These are phyloP conservation scores for Biscogniauxia sp. DNA, from an alignment of 2,329 filamentous ascomycete genomes.

Conservation along the genomic window DNA sequence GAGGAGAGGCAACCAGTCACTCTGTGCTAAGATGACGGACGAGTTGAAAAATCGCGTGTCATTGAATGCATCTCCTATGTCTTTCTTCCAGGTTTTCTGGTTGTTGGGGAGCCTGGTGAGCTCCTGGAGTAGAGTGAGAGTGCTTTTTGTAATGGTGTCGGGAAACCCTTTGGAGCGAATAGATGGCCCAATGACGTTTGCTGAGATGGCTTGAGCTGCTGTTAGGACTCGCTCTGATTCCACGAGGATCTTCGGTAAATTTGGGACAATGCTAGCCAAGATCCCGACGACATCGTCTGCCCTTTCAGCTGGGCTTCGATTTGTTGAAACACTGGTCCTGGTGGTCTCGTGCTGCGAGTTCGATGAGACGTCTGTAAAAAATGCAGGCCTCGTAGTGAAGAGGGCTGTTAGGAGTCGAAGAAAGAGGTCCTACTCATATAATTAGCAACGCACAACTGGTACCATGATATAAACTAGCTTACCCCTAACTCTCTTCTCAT, in stretches of 20 bases:
- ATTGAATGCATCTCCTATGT: slow-evolving; percentile 88
- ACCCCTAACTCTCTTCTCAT: slow-evolving; percentile 89
- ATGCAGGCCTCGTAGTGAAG: slow-evolving; percentile 83
- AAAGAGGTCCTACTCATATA: slow-evolving; percentile 70
- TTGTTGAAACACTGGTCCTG: slow-evolving; percentile 33
- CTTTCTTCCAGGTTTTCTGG: slow-evolving; percentile 90
- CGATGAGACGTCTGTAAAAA: slow-evolving; percentile 58
- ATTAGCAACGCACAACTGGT: slow-evolving; percentile 27
- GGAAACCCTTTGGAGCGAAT: slow-evolving; percentile 86
- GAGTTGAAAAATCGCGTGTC: slow-evolving; percentile 83
- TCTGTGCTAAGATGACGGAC: slow-evolving; percentile 60
- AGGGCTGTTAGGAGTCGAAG: slow-evolving; percentile 85
- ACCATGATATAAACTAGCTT: slow-evolving; percentile 37
- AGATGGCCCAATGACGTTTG: slow-evolving; percentile 76
- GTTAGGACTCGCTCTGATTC: slow-evolving; percentile 80
- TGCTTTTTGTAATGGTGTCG: slow-evolving; percentile 71
- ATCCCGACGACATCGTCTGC: slow-evolving; percentile 78
- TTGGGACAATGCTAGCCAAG: slow-evolving; percentile 74
- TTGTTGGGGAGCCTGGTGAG: slow-evolving; percentile 75
- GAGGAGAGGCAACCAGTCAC: slow-evolving; percentile 79
- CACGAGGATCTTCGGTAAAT: slow-evolving; percentile 77
- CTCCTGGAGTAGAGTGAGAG: slow-evolving; percentile 72
- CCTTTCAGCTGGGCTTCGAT: slow-evolving; percentile 42
- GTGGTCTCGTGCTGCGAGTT: slow-evolving; percentile 38
- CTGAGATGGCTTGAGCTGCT: slow-evolving; percentile 77